These are phyloP conservation scores for Lentinus brumalis DNA, from an alignment of 768 basidiomycete genomes.

Conservation along the genomic window DNA sequence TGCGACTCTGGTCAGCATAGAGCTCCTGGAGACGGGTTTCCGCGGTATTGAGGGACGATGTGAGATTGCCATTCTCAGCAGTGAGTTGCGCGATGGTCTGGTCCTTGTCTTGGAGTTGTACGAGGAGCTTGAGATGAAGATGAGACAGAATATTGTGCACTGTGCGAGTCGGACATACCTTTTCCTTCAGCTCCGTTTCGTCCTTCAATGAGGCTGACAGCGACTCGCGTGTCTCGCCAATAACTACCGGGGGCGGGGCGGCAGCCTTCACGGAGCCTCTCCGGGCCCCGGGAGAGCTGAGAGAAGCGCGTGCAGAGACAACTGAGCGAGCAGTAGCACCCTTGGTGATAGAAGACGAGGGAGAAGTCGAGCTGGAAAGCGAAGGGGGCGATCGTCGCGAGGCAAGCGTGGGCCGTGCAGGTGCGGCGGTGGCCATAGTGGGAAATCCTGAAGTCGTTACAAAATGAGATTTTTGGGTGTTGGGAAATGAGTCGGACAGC, in stretches of 20 bases:
- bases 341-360: constrained; percentile 46
- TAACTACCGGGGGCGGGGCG: constrained; percentile 46
- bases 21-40: constrained; percentile 78
- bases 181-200: constrained; percentile 82
- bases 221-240: constrained; percentile 53
- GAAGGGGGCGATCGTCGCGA: constrained; percentile 47
- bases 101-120: constrained; percentile 80
- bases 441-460: constrained; percentile 22
- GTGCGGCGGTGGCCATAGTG: constrained; percentile 48
- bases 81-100: constrained; percentile 62
- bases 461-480: constrained; percentile 1
- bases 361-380: constrained; percentile 44
- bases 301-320: constrained; percentile 58
- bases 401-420: constrained; percentile 47
- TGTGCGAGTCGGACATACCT: constrained; percentile 46
- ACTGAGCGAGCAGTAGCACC: constrained; percentile 69
- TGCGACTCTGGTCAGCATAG: constrained; percentile 78
- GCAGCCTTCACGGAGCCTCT: constrained; percentile 51
- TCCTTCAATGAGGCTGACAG: constrained; percentile 66
- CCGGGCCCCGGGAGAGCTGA: constrained; percentile 49
- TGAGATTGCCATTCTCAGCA: constrained; percentile 64
- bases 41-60: constrained; percentile 64
- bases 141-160: constrained; percentile 5
- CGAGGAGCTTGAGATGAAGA: constrained; percentile 56
- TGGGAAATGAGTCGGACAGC: constrained; percentile 8